Evolutionary conservation across 345 rosid genomes (phyloP).

Genomic region (Hibiscus tridactylites): DNA sequence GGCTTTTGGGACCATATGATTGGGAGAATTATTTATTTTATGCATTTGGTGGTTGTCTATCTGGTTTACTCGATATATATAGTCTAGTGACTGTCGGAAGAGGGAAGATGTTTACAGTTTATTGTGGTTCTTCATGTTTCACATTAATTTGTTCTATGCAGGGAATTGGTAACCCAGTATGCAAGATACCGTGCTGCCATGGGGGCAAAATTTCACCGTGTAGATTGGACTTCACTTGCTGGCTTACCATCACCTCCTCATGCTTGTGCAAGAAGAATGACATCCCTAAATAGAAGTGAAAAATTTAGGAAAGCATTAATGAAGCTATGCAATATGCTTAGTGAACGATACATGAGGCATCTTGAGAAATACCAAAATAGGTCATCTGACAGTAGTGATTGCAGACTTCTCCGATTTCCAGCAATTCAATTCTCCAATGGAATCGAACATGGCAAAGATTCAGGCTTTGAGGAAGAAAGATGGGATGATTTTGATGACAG

Average conservation of each 20-base stretch:
- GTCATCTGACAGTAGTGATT: conserved; percentile 21
- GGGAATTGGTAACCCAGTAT: conserved; percentile 73
- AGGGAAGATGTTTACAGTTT: background rate
- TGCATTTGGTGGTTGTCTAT: background rate
- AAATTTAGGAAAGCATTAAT: conserved; percentile 61
- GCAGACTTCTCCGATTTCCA: conserved; percentile 29
- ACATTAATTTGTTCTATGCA: conserved; percentile 31
- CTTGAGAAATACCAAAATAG: conserved; percentile 41
- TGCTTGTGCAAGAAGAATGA: conserved; percentile 60
- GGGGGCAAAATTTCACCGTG: conserved; percentile 77
- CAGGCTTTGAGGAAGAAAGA: conserved; percentile 32
- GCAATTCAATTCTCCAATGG: conserved; percentile 15
- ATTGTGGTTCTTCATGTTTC: conserved; percentile 10
- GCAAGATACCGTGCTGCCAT: conserved; percentile 60
- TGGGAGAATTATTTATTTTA: background rate
- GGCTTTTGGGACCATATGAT: background rate
- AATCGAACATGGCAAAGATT: conserved; percentile 27
- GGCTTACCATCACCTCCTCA: conserved; percentile 61
- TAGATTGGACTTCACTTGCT: conserved; percentile 60
- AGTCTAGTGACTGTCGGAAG: background rate
- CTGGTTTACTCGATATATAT: background rate
- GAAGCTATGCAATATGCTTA: conserved; percentile 73
- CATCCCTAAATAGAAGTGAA: conserved; percentile 43
- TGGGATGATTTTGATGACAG: conserved; percentile 85
- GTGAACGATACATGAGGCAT: conserved; percentile 59